Conservation (phyloP, 2,329 filamentous ascomycete genomes). For the Fusarium fujikuroi region DNA sequence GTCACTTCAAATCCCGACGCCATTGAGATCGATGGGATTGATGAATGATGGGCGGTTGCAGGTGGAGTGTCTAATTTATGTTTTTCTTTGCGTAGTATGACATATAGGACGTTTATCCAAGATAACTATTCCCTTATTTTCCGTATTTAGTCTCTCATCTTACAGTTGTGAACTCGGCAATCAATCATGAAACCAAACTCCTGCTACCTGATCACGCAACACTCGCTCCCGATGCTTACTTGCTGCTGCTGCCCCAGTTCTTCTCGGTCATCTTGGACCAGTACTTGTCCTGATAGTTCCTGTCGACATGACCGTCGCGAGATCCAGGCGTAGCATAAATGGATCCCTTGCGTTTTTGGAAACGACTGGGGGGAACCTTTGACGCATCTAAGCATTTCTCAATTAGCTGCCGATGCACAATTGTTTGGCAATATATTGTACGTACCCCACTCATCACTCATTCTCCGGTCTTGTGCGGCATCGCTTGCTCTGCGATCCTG, state of each 20-base stretch:
- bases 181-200: neutral
- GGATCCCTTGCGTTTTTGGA: constrained; percentile 76
- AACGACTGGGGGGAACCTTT: constrained; percentile 73
- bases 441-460: constrained; percentile 62
- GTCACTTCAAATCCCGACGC: constrained; percentile 81
- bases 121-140: constrained; percentile 28
- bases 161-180: constrained; percentile 6
- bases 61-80: constrained; percentile 22
- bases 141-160: constrained; percentile 12
- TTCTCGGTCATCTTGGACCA: constrained; percentile 69
- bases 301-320: constrained; percentile 72
- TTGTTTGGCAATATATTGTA: constrained; percentile 32
- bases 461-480: constrained; percentile 47
- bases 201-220: neutral
- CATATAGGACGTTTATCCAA: constrained; percentile 29
- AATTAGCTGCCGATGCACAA: neutral
- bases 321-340: constrained; percentile 74
- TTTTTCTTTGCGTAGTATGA: constrained; percentile 30
- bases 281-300: constrained; percentile 68
- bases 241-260: constrained; percentile 50
- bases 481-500: constrained; percentile 37
- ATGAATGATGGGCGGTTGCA: constrained; percentile 59
- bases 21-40: constrained; percentile 80
- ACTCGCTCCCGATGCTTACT: constrained; percentile 38
- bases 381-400: constrained; percentile 62